Evolutionary conservation across 2,329 filamentous ascomycete species (phyloP), one percentile per base, ranked within the genome.

Genomic region (Penicillium thymicola): DNA sequence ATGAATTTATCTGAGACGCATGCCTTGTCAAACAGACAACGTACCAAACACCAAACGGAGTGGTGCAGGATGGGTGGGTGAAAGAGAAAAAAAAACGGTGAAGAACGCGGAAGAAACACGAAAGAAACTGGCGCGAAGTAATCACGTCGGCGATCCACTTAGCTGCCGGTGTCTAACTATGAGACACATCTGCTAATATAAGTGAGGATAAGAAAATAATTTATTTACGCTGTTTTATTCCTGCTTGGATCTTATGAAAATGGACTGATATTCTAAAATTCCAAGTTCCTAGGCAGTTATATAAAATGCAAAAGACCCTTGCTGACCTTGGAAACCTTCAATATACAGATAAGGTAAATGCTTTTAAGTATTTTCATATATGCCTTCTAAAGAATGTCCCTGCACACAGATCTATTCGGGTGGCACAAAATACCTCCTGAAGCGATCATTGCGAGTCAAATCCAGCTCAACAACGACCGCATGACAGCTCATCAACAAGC

Each of bases 401-500:
- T 14, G 0, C 2, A 8, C 16, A 16, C 2, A 44, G 2, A 36
- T 21, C 59, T 69, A 75, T 47, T 72, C 70, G 3, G 70, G 67
- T 0, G 70, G 65, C 3, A 72, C 72, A 51, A 78, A 77, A 51
- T 77, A 77, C 42, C 75, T 69, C 57, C 72, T 74, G 58, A 77
- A 77, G n/a, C 75, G 70, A 60, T 76, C 75, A 38, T 66, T 69
- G 34, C 64, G 59, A 9, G 69, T 74, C 75, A 92, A 82, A 2
- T 79, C 81, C 59, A 90, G 78, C 49, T 87, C 82, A 59, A 84
- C 82, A 23, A 95, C 82, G 18, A 92, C 84, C 65, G 85, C 83
- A 78, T 92, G 93, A 69, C 90, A 96, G 51, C 82, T 81, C 69
- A 96, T 86, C 57, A 97, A 71, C 65, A 97, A 73, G 64, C 83